Evolutionary conservation across 2,329 filamentous ascomycete genomes (phyloP).

Genomic region (Fusarium graminum): DNA sequence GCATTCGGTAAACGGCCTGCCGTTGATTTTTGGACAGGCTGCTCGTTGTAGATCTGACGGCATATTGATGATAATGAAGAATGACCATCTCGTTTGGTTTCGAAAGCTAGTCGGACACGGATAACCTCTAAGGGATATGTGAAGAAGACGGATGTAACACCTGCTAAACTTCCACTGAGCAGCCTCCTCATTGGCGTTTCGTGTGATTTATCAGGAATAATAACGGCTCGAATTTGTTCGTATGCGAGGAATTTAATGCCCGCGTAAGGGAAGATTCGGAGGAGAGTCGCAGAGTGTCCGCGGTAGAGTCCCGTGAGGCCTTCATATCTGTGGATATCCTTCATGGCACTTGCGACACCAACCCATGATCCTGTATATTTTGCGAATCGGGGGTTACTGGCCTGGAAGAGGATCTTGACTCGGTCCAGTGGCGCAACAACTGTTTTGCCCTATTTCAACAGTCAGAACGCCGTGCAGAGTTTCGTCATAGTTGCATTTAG

Average conservation of each 20-base stretch:
- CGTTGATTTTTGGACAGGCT: slow-evolving; percentile 58
- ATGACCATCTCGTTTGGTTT: slow-evolving; percentile 81
- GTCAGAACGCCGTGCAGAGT: slow-evolving; percentile 21
- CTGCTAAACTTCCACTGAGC: slow-evolving; percentile 79
- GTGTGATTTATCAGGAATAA: slow-evolving; percentile 78
- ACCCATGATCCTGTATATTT: slow-evolving; percentile 93
- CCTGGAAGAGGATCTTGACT: slow-evolving; percentile 98
- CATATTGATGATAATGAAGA: slow-evolving; percentile 83
- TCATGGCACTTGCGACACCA: slow-evolving; percentile 84
- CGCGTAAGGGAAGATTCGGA: slow-evolving; percentile 97
- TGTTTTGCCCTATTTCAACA: slow-evolving; percentile 81
- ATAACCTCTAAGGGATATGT: slow-evolving; percentile 97
- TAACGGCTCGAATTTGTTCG: slow-evolving; percentile 86
- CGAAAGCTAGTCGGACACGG: slow-evolving; percentile 91
- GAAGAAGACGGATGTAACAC: slow-evolving; percentile 92
- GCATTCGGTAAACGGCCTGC: slow-evolving; percentile 50
- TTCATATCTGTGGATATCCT: slow-evolving; percentile 82
- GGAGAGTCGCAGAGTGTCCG: slow-evolving; percentile 91
- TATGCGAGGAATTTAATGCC: slow-evolving; percentile 98
- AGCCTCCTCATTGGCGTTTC: slow-evolving; percentile 86
- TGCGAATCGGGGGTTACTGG: slow-evolving; percentile 91
- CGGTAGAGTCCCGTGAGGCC: slow-evolving; percentile 85
- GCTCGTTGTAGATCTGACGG: slow-evolving; percentile 87
- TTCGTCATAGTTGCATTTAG: not conserved
- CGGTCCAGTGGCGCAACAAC: slow-evolving; percentile 95